Base-by-base conservation (phyloP, 192 early-diverging fungal species). In the Podila epigama region DNA sequence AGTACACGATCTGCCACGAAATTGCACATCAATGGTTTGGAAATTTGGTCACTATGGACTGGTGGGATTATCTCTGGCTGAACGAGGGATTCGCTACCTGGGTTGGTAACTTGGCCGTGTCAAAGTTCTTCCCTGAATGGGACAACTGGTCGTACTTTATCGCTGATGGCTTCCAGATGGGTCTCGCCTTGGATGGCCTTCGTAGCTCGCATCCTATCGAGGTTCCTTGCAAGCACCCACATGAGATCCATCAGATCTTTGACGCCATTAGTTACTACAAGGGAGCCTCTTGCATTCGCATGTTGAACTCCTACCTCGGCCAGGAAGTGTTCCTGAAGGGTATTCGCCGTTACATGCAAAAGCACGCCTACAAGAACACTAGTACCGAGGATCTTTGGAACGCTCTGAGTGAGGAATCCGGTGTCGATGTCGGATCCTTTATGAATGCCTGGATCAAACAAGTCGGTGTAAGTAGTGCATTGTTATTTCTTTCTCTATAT, bases 71-170 rank as follows among this genome's bases (percentile, higher is more conserved):
- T 69, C 82, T 97, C 50, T 98, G 96, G 96, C 84, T 98, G 68
- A 98, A 98, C 78, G 97, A 98, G 83, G 95, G 95, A 33, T 98
- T 98, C 81, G 97, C 97, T 32, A 97, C 97, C 7, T 98, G 95
- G 89, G 94, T 95, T 25, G 96, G 95, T 31, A 92, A 89, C 75
- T 71, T 96, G 56, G 95, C 94, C 25, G 91, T 92, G 13, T 94
- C 94, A 80, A 79, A 95, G 59, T 81, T 96, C 58, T 97, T 93
- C 86, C 97, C 97, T 28, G 95, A 96, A 48, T 97, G 95, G 94
- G 89, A 96, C 72, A 84, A 95, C 31, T 98, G 94, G 93, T 96
- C 94, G 16, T 83, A 83, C 50, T 98, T 97, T 79, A 86, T 96
- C 32, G 86, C 83, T 31, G 89, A 90, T 51, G 92, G 93, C 56